Conservation (phyloP, 352 stramenopile species). For the Albugo laibachii region DNA sequence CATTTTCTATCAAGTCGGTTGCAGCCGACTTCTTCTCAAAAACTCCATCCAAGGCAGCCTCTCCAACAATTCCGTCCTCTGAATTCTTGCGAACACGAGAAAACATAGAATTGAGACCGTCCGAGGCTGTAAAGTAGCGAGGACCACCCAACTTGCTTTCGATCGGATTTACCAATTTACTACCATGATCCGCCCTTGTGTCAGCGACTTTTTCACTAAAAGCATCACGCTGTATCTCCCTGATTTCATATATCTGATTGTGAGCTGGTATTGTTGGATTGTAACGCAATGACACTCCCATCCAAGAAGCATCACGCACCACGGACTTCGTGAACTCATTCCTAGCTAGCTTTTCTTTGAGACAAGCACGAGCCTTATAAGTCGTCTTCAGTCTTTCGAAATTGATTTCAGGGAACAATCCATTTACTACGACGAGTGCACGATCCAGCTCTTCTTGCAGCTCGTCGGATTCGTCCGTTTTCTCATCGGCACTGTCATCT, state of each 20-base stretch:
- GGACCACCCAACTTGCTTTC: constrained; percentile 22
- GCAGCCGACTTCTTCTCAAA: constrained; percentile 10
- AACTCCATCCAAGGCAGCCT: constrained; percentile 56
- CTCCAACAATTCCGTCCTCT: constrained; percentile 48
- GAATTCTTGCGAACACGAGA: constrained; percentile 65
- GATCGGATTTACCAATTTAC: no score
- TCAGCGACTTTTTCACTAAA: constrained; percentile 7
- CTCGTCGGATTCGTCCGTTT: constrained; percentile 19
- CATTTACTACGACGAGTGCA: constrained; percentile 27
- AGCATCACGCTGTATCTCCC: constrained; percentile 4
- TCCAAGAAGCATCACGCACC: constrained; percentile 59
- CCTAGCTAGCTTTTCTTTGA: constrained; percentile 14
- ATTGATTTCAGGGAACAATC: constrained; percentile 46
- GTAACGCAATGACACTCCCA: constrained; percentile 52
- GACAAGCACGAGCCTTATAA: no score
- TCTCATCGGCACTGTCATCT: constrained; percentile 5
- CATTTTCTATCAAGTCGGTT: neutral
- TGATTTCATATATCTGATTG: constrained; percentile 28
- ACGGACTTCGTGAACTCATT: constrained; percentile 24
- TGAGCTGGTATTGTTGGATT: constrained; percentile 24
- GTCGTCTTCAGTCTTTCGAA: constrained; percentile 26
- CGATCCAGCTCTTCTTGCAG: constrained; percentile 27
- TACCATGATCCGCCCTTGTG: neutral
- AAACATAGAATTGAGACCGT: constrained; percentile 38
- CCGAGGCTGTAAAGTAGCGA: constrained; percentile 48